Conservation (phyloP, 305 asterid species). For the Fraxinus ornus region DNA sequence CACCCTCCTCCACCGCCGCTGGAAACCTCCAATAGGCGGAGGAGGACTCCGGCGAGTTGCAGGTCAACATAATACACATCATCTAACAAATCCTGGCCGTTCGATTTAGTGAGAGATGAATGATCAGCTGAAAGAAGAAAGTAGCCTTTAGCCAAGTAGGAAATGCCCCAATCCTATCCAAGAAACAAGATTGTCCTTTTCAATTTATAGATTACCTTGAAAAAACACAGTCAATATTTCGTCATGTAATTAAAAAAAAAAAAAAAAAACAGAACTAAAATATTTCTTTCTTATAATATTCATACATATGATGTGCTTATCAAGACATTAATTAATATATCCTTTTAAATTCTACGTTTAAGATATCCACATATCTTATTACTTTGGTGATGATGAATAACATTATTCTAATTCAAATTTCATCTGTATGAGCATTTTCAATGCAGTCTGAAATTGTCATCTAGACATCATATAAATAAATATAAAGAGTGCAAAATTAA, state of each 20-base stretch:
- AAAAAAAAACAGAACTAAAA: no score
- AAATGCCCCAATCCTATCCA: background rate
- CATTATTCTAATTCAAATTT: no score
- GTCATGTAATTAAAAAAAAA: background rate
- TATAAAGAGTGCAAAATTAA: no score
- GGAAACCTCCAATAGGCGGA: conserved; percentile 25
- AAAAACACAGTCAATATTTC: background rate
- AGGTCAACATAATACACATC: conserved; percentile 30
- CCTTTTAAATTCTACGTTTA: background rate
- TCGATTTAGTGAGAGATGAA: conserved; percentile 19
- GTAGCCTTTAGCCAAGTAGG: background rate
- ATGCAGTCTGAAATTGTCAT: no score
- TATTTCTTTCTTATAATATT: no score
- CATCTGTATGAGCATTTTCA: no score
- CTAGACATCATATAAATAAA: background rate
- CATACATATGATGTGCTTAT: background rate
- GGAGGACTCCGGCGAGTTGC: conserved; percentile 25
- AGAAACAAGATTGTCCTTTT: background rate
- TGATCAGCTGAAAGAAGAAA: background rate
- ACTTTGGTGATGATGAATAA: no score
- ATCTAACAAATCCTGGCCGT: conserved; percentile 37
- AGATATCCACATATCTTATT: no score
- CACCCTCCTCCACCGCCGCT: conserved; percentile 15
- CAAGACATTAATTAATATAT: background rate
- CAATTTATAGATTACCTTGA: background rate